Conservation (phyloP, 1,139 yeast genomes). For the Barnettozyma hawaiiensis region DNA sequence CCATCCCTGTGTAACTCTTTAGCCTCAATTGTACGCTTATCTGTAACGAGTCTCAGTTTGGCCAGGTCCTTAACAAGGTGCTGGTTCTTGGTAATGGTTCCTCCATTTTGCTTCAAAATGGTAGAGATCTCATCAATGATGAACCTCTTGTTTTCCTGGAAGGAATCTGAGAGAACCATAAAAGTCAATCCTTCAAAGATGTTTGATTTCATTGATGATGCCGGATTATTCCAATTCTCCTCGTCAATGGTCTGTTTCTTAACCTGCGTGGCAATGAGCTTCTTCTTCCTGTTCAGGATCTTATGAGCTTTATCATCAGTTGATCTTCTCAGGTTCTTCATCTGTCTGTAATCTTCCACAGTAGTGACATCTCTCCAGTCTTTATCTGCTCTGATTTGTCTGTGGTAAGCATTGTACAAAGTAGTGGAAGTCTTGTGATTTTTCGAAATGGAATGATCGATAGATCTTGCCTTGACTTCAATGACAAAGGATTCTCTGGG, state of each 20-base stretch:
- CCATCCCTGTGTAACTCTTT: conserved; percentile 40
- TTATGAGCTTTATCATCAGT: conserved; percentile 19
- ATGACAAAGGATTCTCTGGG: conserved; percentile 74
- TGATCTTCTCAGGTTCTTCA: conserved; percentile 28
- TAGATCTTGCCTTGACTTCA: conserved; percentile 80
- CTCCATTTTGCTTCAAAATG: conserved; percentile 47
- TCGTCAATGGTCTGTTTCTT: conserved; percentile 14
- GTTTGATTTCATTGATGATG: conserved; percentile 12
- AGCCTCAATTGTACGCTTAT: conserved; percentile 43
- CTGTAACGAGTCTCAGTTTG: conserved; percentile 39
- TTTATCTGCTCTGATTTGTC: conserved; percentile 66
- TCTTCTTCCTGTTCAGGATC: conserved; percentile 11
- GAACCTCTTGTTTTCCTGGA: conserved; percentile 29
- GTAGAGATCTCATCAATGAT: conserved; percentile 34
- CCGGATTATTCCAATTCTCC: conserved; percentile 17
- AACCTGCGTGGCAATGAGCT: not conserved
- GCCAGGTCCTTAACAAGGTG: conserved; percentile 15
- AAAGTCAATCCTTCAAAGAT: conserved; percentile 35
- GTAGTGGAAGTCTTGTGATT: conserved; percentile 65
- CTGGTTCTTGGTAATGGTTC: conserved; percentile 31
- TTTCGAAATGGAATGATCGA: conserved; percentile 43
- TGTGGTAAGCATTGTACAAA: conserved; percentile 70
- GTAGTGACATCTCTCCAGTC: conserved; percentile 52
- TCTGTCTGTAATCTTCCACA: conserved; percentile 43
- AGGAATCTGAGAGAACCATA: conserved; percentile 40